Evolutionary conservation across 495 filamentous ascomycete genomes (phyloP), one percentile per base, ranked within the genome.

Genomic region (Aspergillus coremiiformis): DNA sequence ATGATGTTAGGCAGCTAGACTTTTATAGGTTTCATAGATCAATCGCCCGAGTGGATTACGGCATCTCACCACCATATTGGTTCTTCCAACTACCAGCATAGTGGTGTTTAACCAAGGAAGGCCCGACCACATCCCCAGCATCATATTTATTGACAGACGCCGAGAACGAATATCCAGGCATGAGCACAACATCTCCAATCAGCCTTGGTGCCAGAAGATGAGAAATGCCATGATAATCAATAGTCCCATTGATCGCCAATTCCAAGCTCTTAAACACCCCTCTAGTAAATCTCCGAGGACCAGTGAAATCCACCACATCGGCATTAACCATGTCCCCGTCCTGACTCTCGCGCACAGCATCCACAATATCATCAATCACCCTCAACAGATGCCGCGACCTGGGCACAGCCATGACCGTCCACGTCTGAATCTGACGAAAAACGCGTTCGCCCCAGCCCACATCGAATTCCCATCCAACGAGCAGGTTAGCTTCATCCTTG

Each of bases 391-490:
- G 32, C 14, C 5, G 32, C 14, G 32, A 56, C 17, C 56, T 45
- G 0, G 72, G 70, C 53, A 66, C 66, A 1, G 65, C 54, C 60
- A 71, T 63, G 35, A 75, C 48, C 0, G 70, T 71, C 65, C 69
- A 75, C 33, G 66, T 72, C 2, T 64, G 56, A 22, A 76, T 72
- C 26, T 72, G 68, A 35, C 32, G 32, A 11, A 35, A 5, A 35
- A 35, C 14, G 14, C 14, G 5, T 3, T 35, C 32, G 4, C 32
- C 32, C 20, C 57, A 59, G 23, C 57, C 56, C 10, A 12, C 32
- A 51, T 75, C 71, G 21, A 65, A 67, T 51, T 76, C 74, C 27
- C 72, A 49, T 0, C 74, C 74, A 8, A 77, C 62, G 1, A 76
- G 64, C 1, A 74, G 52, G 17, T 66, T 69, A 4, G 61, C 49